Percentiles rank a stretch among this genome's conserved stretches.
phyloP scores from a whole-genome alignment of 495 filamentous ascomycete species.

The Aspergillus heteromorphus region DNA sequence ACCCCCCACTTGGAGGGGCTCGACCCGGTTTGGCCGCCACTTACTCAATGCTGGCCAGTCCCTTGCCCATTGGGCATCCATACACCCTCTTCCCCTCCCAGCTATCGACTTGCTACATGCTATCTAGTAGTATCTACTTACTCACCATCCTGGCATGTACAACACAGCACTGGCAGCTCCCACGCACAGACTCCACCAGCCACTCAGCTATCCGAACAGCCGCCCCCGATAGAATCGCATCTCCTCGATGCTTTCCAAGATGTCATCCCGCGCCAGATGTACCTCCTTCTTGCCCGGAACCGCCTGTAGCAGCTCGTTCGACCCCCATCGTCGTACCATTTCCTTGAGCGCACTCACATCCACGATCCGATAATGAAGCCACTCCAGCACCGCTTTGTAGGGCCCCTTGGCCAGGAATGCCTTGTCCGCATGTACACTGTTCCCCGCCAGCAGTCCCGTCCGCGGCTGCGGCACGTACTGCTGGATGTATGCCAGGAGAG shows the following conservation, averaged over 20 bases:
- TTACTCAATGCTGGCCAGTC: neutral
- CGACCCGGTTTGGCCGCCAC: neutral
- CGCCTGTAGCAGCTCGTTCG: slow-evolving; percentile 47
- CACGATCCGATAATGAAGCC: slow-evolving; percentile 83
- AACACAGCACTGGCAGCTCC: neutral
- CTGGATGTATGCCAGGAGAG: slow-evolving; percentile 72
- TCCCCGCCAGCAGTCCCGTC: slow-evolving; percentile 75
- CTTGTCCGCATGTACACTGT: slow-evolving; percentile 85
- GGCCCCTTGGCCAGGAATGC: slow-evolving; percentile 72
- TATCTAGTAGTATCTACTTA: neutral
- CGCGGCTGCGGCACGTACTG: slow-evolving; percentile 58
- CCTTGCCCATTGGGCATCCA: slow-evolving; percentile 3
- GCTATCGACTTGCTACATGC: too few relatives aligned
- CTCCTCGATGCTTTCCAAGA: slow-evolving; percentile 91
- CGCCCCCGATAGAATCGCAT: slow-evolving; percentile 66
- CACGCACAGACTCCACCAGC: neutral
- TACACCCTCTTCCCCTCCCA: neutral
- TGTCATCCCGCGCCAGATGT: slow-evolving; percentile 84
- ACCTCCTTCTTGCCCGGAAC: slow-evolving; percentile 67
- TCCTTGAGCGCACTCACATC: slow-evolving; percentile 93
- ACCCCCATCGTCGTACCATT: slow-evolving; percentile 75
- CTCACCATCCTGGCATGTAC: too few relatives aligned
- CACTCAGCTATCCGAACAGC: slow-evolving; percentile 23
- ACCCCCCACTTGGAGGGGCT: neutral
- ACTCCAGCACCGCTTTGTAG: slow-evolving; percentile 63